Conservation (phyloP, 768 basidiomycete species). For the Trametes gibbosa region DNA sequence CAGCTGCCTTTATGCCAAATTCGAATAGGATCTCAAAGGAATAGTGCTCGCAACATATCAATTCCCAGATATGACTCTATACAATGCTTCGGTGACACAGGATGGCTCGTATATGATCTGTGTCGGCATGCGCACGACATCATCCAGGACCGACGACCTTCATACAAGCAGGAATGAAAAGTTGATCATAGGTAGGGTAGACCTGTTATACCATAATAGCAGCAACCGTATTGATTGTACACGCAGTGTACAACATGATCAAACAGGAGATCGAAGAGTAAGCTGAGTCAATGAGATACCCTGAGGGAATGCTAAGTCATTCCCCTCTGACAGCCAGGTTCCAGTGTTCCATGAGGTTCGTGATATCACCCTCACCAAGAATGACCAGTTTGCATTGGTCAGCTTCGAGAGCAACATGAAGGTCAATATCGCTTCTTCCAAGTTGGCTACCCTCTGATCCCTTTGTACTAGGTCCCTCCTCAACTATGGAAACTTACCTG, state of each 20-base stretch:
- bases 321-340: conserved; percentile 50
- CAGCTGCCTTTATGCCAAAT: background rate
- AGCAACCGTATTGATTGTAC: background rate
- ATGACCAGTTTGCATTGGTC: conserved; percentile 60
- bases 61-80: conserved; percentile 60
- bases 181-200: conserved; percentile 68
- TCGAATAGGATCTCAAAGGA: conserved; percentile 54
- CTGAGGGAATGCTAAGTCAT: no score
- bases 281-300: conserved; percentile 22
- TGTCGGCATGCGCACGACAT: conserved; percentile 65
- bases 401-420: conserved; percentile 63
- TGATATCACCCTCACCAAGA: conserved; percentile 62
- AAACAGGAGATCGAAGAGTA: conserved; percentile 68
- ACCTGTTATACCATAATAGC: background rate
- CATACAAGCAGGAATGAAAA: conserved; percentile 77
- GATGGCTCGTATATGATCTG: conserved; percentile 63
- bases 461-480: conserved; percentile 60
- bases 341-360: conserved; percentile 73
- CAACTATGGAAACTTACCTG: conserved; percentile 74
- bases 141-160: conserved; percentile 56
- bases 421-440: background rate
- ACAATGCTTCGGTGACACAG: conserved; percentile 69
- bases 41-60: conserved; percentile 56
- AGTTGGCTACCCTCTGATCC: background rate
- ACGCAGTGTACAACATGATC: conserved; percentile 63